phyloP scores from a whole-genome alignment of 176 grass and related monocot genomes.

The Cenchrus americanus region DNA sequence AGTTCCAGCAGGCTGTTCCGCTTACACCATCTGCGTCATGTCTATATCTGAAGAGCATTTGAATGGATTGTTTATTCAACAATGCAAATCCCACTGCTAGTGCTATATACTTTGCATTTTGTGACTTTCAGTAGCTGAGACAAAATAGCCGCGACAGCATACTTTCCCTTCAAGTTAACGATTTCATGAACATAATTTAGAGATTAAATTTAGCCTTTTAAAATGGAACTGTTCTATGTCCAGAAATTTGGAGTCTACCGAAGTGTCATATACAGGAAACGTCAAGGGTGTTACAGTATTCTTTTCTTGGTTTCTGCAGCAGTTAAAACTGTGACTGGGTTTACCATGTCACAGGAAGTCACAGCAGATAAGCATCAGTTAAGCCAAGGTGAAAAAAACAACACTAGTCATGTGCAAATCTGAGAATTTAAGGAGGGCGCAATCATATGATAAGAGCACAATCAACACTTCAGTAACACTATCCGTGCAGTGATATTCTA shows the following conservation, averaged over 20 bases:
- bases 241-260: background rate
- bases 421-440: background rate
- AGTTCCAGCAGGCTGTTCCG: constrained; percentile 40
- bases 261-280: background rate
- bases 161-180: background rate
- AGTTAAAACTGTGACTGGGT: background rate
- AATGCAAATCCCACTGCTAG: background rate
- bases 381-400: background rate
- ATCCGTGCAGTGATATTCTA: constrained; percentile 44
- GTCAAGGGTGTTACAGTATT: background rate
- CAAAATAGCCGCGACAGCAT: background rate
- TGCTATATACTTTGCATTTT: background rate
- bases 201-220: background rate
- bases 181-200: background rate
- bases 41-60: constrained; percentile 42
- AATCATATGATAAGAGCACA: constrained; percentile 2
- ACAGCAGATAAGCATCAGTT: background rate
- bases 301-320: background rate
- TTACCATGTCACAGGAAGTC: background rate
- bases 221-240: background rate
- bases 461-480: constrained; percentile 31
- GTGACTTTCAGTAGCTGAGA: background rate
- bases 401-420: background rate
- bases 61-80: constrained; percentile 26
- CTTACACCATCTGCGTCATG: constrained; percentile 11